Base-by-base conservation (phyloP, 2,329 filamentous ascomycete species). In the Ophiognomonia clavigignenti-juglandacearum region DNA sequence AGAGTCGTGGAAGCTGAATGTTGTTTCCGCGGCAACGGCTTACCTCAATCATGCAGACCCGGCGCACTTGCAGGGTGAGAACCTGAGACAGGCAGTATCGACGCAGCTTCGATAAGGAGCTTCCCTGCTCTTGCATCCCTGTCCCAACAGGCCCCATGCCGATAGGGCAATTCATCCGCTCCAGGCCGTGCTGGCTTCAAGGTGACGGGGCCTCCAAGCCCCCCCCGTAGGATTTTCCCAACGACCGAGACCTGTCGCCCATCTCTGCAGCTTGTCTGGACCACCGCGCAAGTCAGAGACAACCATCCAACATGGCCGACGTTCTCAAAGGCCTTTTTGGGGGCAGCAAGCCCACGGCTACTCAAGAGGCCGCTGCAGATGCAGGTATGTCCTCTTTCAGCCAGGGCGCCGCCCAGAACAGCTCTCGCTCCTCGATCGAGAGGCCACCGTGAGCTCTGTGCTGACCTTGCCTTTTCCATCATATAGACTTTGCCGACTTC, bases 401-500 rank as follows among this genome's bases (percentile, higher is more conserved):
- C 10, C n/a, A n/a, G n/a, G n/a, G n/a, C n/a, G n/a, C n/a, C 16
- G 10, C 11, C 23, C 40, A 22, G 29, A 18, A 14, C n/a, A 29
- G 42, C 32, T 44, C 26, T 19, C 32, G 3, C 14, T n/a, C 24
- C 16, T 8, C 6, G 6, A 16, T 8, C 35, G 31, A 10, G 13
- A 4, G 22, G 16, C 26, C 23, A 37, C 23, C 39, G 10, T 27
- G 41, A 24, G 36, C n/a, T 20, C 16, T 37, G 18, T 23, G 36
- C 63, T 65, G 54, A 65, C 59, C 43, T 46, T 45, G 57, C 24
- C 31, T 7, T n/a, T 24, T 27, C 46, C 39, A 37, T 52, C 37
- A 41, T 35, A 31, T 64, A 96, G 91, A 95, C 72, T 96, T 96
- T 66, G 90, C 88, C 70, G 92, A 96, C 74, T 97, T 95, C 62